Percentiles rank a stretch among this genome's conserved stretches.
These are phyloP conservation scores for Dysphania ambrosioides DNA, from an alignment of 148 eudicot species.

Conservation along the genomic window DNA sequence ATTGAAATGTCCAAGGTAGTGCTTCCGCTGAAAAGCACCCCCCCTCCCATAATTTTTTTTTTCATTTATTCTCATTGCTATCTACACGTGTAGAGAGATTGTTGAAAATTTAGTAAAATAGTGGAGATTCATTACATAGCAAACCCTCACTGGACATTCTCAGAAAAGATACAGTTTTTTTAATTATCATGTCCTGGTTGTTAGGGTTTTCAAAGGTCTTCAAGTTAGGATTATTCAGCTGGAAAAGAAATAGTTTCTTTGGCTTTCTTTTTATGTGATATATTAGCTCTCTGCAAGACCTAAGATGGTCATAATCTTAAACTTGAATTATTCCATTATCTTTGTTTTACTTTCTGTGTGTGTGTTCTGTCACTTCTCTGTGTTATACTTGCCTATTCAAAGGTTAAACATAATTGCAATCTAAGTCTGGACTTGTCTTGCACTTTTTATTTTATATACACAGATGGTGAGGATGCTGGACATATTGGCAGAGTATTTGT, in stretches of 20 bases:
- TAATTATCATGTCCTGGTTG: not conserved
- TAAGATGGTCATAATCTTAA: too few relatives aligned
- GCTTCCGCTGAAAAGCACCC: not conserved
- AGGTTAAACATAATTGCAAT: not conserved
- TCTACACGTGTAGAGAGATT: not conserved
- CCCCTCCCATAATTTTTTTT: not conserved
- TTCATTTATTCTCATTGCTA: not conserved
- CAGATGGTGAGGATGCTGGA: conserved; percentile 99
- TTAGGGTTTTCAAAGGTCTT: not conserved
- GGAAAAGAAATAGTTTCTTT: not conserved
- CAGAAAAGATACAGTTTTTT: not conserved
- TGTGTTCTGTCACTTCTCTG: too few relatives aligned
- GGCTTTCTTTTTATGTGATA: not conserved
- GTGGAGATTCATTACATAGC: not conserved
- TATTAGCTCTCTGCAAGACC: too few relatives aligned
- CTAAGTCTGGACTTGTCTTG: not conserved
- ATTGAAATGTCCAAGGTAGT: not conserved
- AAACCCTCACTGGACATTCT: not conserved
- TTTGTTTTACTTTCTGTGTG: too few relatives aligned
- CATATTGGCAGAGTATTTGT: conserved; percentile 92
- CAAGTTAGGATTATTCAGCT: not conserved
- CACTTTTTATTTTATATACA: conserved; percentile 1
- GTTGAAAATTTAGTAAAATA: not conserved
- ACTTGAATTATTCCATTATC: too few relatives aligned
- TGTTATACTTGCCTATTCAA: not conserved